Percentiles rank a stretch among this genome's conserved stretches.
Conservation (phyloP, 768 basidiomycete genomes). For the Lactarius pseudohatsudake region DNA sequence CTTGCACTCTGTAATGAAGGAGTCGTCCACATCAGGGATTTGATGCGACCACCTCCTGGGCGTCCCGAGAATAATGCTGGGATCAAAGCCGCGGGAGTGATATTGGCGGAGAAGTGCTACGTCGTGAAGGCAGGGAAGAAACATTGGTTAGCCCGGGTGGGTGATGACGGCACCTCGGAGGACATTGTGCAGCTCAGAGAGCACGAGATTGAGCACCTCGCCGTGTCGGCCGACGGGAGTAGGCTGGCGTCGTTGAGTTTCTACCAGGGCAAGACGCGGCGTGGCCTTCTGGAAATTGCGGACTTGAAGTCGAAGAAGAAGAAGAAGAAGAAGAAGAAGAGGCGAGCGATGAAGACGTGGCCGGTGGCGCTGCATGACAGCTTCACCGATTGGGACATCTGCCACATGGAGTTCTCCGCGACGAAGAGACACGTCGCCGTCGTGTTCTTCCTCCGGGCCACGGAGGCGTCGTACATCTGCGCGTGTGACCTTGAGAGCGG, state of each 20-base stretch:
- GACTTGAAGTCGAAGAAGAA: constrained; percentile 12
- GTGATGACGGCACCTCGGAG: constrained; percentile 11
- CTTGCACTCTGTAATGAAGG: constrained; percentile 18
- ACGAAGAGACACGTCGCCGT: constrained; percentile 12
- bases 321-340: background rate
- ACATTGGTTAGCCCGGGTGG: constrained; percentile 15
- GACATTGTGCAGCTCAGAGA: constrained; percentile 15
- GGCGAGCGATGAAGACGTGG: constrained; percentile 10
- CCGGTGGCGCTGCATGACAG: constrained; percentile 19
- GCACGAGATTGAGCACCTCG: constrained; percentile 10
- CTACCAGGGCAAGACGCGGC: constrained; percentile 7
- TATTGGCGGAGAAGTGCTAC: constrained; percentile 11
- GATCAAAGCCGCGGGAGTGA: constrained; percentile 15
- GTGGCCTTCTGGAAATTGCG: constrained; percentile 15
- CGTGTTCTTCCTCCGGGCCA: constrained; percentile 14
- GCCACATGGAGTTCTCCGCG: constrained; percentile 19
- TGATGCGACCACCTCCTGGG: constrained; percentile 10
- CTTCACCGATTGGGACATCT: constrained; percentile 18
- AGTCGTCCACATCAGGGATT: constrained; percentile 16
- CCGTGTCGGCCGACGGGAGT: constrained; percentile 6
- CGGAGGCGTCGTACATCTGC: constrained; percentile 13
- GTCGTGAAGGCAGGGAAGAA: constrained; percentile 12
- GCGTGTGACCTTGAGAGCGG: constrained; percentile 18
- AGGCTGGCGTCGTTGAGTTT: constrained; percentile 16
- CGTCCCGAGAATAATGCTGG: background rate